Percentiles rank a stretch among this genome's conserved stretches.
Evolutionary conservation across 2,329 filamentous ascomycete species (phyloP).

Genomic region (Colletotrichum orbiculare): DNA sequence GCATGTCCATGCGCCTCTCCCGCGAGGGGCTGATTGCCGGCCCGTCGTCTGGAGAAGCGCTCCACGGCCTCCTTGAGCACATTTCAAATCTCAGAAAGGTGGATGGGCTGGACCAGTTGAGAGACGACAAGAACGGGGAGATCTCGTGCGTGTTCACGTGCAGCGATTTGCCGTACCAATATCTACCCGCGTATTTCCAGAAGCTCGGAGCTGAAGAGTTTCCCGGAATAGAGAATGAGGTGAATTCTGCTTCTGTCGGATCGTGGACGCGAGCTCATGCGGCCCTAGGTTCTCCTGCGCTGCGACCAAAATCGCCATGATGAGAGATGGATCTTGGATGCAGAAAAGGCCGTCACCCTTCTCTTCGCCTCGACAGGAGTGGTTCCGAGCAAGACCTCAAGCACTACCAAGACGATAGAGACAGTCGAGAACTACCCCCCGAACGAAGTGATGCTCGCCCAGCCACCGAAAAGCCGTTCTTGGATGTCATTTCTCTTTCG

Average conservation of each 20-base stretch:
- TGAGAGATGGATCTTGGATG: constrained; percentile 42
- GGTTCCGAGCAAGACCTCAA: background rate
- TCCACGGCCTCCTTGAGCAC: constrained; percentile 12
- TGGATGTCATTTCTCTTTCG: background rate
- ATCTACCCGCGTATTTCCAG: constrained; percentile 10
- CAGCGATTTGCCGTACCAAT: constrained; percentile 32
- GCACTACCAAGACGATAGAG: too few species aligned
- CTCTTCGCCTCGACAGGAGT: constrained; percentile 20
- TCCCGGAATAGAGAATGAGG: constrained; percentile 21
- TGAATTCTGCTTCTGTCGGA: fast-evolving
- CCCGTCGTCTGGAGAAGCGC: constrained; percentile 27
- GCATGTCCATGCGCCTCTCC: constrained; percentile 29
- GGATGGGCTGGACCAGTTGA: background rate
- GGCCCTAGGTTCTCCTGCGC: constrained; percentile 38
- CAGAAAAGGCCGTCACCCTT: constrained; percentile 29
- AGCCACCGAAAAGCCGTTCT: background rate
- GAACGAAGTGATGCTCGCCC: too few species aligned
- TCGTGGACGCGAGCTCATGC: background rate
- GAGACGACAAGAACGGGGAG: background rate
- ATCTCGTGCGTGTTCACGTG: constrained; percentile 30
- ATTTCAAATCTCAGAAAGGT: background rate
- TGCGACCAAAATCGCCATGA: constrained; percentile 43
- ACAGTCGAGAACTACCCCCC: too few species aligned
- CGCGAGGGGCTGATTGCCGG: constrained; percentile 28
- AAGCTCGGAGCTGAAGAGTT: constrained; percentile 19